Evolutionary conservation across 2,329 filamentous ascomycete species (phyloP).

Genomic region (Penicillium brevicompactum): DNA sequence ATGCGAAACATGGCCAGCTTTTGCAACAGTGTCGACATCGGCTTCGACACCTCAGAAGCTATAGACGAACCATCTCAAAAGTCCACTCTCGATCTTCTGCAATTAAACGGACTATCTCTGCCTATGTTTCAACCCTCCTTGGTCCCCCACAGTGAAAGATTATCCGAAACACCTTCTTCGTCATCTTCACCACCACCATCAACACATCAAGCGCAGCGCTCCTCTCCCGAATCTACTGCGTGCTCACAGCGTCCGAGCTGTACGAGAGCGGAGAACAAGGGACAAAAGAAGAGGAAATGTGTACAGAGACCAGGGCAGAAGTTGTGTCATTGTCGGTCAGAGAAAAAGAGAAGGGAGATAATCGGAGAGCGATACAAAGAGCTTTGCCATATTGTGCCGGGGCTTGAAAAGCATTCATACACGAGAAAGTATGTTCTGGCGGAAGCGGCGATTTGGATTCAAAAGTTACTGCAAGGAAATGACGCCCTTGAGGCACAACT

Average conservation of each 20-base stretch:
- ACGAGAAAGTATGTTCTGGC: slow-evolving; percentile 23
- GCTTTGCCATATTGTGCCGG: slow-evolving; percentile 18
- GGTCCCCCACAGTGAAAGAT: background rate
- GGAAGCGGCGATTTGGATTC: slow-evolving; percentile 15
- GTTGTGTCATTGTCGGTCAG: slow-evolving; percentile 24
- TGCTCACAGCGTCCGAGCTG: slow-evolving; percentile 8
- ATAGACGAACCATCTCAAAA: background rate
- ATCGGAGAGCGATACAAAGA: slow-evolving; percentile 17
- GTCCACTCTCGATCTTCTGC: background rate
- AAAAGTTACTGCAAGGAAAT: slow-evolving; percentile 13
- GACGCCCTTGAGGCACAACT: slow-evolving; percentile 12
- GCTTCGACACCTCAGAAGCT: slow-evolving; percentile 2
- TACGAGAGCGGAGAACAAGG: background rate
- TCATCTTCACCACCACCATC: background rate
- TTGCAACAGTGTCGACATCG: slow-evolving; percentile 13
- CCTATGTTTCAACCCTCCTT: background rate
- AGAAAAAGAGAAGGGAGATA: slow-evolving; percentile 23
- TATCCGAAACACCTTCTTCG: background rate
- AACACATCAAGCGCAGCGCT: background rate
- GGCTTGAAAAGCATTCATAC: slow-evolving; percentile 16
- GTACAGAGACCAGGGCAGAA: slow-evolving; percentile 21
- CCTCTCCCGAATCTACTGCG: background rate
- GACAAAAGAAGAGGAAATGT: slow-evolving; percentile 21
- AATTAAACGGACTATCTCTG: slow-evolving; percentile 8
- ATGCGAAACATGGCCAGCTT: slow-evolving; percentile 23